Evolutionary conservation across 1,284 basidiomycete genomes (phyloP).

Genomic region (Inonotus obliquus): DNA sequence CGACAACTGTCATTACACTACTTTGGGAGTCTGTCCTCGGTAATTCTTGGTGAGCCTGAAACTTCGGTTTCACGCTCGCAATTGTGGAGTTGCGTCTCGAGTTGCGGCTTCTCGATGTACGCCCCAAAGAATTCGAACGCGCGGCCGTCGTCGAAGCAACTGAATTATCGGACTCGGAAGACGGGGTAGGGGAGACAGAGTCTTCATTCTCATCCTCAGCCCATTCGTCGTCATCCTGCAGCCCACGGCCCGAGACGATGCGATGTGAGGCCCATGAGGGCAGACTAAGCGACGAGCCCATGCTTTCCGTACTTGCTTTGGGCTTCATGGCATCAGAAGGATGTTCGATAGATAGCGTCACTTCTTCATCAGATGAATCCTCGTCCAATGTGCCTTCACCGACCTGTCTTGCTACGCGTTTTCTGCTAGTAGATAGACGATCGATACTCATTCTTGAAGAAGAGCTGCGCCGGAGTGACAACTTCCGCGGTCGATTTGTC

Average conservation of each 20-base stretch:
- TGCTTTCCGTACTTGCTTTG: background rate
- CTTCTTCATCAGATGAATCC: conserved; percentile 45
- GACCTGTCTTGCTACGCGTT: conserved; percentile 47
- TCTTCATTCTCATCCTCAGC: conserved; percentile 18
- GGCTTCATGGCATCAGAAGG: background rate
- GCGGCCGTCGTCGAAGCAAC: conserved; percentile 15
- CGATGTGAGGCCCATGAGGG: background rate
- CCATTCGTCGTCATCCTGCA: conserved; percentile 15
- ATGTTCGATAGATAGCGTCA: background rate
- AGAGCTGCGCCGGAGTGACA: conserved; percentile 3
- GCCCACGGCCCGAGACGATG: background rate
- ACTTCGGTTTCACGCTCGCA: background rate
- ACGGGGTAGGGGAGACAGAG: conserved; percentile 11
- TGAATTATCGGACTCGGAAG: conserved; percentile 16
- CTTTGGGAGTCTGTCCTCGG: conserved; percentile 50
- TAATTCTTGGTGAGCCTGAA: conserved; percentile 24
- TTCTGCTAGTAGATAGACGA: conserved; percentile 20
- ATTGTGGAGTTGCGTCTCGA: conserved; percentile 2
- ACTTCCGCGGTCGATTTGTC: background rate
- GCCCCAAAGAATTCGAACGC: conserved; percentile 9
- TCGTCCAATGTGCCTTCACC: conserved; percentile 75
- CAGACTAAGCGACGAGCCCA: background rate
- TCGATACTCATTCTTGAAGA: background rate
- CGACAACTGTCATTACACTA: conserved; percentile 64
- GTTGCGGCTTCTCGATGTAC: conserved; percentile 11